Evolutionary conservation across 2,329 filamentous ascomycete species (phyloP), one percentile per base, ranked within the genome.

Genomic region (Fusarium penzigii): DNA sequence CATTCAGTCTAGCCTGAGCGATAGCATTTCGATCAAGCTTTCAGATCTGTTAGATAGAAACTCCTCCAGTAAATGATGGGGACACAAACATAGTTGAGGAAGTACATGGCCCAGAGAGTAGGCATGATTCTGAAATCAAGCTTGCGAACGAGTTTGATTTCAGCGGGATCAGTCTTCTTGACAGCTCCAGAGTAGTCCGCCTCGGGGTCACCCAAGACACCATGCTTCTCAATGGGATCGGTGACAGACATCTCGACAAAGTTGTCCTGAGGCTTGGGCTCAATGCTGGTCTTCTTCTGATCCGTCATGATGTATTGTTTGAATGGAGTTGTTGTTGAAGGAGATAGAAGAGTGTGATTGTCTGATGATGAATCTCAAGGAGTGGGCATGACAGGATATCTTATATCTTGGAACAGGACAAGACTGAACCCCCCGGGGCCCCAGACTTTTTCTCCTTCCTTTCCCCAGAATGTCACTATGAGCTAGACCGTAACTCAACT

Each of bases 21-120:
- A 84, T 82, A 42, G 83, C 80, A 50, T 80, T 81, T 14, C 77
- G 69, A 55, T 82, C 78, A n/a, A 78, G 66, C 64, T 70, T 25
- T 25, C 29, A 4, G 5, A n/a, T 13, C 0, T 10, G 40, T 8
- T 34, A n/a, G 44, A 9, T 47, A 6, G 8, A 16, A 13, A 39
- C 16, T 40, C 8, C 16, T 10, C 5, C 16, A 10, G 14, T 5
- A 17, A 14, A 14, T 5, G 13, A 17, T 13, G 32, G 2, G 3
- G 1, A 1, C 0, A 53, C 68, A 42, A 39, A 71, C 68, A 40
- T 71, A 72, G 44, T 71, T 71, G 29, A 72, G 58, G n/a, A 72
- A 72, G 42, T 76, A 77, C 65, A 77, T 73, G 7, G 68, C 58
- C 58, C 62, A 65, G 3, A 58, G 53, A 17, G 55, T 63, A 2